Percentiles rank a stretch among this genome's conserved stretches.
phyloP scores from a whole-genome alignment of 2,329 filamentous ascomycete genomes.

The Thielaviopsis euricoi region DNA sequence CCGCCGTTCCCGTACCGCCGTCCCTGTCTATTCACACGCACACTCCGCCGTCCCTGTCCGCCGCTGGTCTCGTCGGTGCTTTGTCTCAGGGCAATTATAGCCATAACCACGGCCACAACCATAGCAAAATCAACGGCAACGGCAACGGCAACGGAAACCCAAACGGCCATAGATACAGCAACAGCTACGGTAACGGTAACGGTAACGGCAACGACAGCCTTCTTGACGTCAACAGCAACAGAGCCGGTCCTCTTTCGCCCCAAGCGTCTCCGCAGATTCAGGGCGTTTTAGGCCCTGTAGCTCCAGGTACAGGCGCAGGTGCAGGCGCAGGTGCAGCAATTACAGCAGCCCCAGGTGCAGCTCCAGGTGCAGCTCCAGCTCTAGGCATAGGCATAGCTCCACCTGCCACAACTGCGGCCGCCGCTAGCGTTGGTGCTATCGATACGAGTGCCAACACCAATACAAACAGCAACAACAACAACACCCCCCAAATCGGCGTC shows the following conservation, averaged over 20 bases:
- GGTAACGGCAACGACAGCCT: background rate
- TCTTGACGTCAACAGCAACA: background rate
- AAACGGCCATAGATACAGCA: background rate
- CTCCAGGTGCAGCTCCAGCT: background rate
- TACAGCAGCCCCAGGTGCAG: conserved; percentile 9
- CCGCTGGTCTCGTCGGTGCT: background rate
- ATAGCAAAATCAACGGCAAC: conserved; percentile 6
- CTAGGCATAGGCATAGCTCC: no score
- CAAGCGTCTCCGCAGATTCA: background rate
- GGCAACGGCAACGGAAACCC: background rate
- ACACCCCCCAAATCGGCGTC: background rate
- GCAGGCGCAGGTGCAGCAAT: conserved; percentile 10
- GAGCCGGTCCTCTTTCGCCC: background rate
- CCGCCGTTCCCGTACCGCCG: background rate
- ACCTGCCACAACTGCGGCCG: background rate
- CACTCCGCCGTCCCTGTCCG: conserved; percentile 8
- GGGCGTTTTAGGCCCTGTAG: background rate
- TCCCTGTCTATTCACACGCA: conserved; percentile 13
- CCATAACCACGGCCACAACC: conserved; percentile 15
- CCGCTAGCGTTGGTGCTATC: background rate
- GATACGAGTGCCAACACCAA: conserved; percentile 12
- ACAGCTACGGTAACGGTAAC: conserved; percentile 7
- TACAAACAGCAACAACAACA: no score
- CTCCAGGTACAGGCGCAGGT: background rate
- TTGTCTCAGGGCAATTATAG: conserved; percentile 15